phyloP scores from a whole-genome alignment of 2,329 filamentous ascomycete species.

The Rhinocladiella mackenziei region DNA sequence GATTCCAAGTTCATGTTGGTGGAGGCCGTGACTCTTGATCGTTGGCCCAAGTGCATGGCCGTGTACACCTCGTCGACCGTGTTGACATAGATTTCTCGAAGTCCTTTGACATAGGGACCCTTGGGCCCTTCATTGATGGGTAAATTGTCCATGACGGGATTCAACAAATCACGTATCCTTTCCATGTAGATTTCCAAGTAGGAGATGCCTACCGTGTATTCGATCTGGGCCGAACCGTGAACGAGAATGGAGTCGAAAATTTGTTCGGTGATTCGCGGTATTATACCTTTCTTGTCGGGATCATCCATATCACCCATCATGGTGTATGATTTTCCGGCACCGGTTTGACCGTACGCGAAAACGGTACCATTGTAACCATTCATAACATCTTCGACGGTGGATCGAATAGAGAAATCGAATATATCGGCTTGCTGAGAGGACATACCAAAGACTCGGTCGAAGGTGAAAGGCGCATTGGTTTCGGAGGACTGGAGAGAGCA shows the following conservation, averaged over 20 bases:
- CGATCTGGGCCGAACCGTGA: slow-evolving; percentile 78
- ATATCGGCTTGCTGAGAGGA: slow-evolving; percentile 83
- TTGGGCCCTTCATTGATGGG: slow-evolving; percentile 98
- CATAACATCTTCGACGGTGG: slow-evolving; percentile 94
- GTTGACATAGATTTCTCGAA: slow-evolving; percentile 91
- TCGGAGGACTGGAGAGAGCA: slow-evolving; percentile 65
- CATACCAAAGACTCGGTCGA: slow-evolving; percentile 97
- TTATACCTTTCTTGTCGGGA: slow-evolving; percentile 82
- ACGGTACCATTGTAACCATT: slow-evolving; percentile 99
- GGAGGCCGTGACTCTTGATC: slow-evolving; percentile 82
- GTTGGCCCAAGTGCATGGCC: slow-evolving; percentile 89
- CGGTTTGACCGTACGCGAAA: slow-evolving; percentile 97
- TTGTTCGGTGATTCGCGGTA: slow-evolving; percentile 93
- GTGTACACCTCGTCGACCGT: slow-evolving; percentile 95
- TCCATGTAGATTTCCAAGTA: slow-evolving; percentile 99
- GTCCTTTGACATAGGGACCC: slow-evolving; percentile 93
- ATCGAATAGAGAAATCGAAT: slow-evolving; percentile 95
- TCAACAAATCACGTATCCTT: slow-evolving; percentile 86
- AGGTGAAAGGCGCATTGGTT: slow-evolving; percentile 82
- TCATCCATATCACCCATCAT: slow-evolving; percentile 99
- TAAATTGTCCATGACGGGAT: slow-evolving; percentile 90
- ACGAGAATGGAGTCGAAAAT: slow-evolving; percentile 94
- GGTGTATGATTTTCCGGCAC: slow-evolving; percentile 97
- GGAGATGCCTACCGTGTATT: slow-evolving; percentile 97
- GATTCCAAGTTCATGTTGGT: slow-evolving; percentile 99